Evolutionary conservation across 495 filamentous ascomycete species (phyloP), one percentile per base, ranked within the genome.

Genomic region (Talaromyces liani): DNA sequence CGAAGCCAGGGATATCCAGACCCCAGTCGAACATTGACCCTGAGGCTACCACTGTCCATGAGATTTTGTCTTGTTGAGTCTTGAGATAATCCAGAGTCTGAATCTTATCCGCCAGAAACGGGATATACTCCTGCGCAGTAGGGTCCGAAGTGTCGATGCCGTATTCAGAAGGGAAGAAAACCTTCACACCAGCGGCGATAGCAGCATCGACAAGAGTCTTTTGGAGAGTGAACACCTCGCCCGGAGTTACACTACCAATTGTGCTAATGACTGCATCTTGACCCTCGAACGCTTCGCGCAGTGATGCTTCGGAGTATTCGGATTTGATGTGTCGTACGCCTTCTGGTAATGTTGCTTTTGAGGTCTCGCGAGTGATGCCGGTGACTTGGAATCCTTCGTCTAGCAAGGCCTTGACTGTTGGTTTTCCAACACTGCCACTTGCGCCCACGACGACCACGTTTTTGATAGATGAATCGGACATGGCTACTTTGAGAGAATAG

Each of bases 151-250:
- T 86, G 61, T 91, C 88, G 0, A 88, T 91, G 63, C 88, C 88
- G 67, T 87, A 91, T 68, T 91, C 88, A n/a, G 84, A 88, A 3
- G 88, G 87, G 64, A 88, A 79, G 75, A 91, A 90, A 74, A 84
- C 84, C 63, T 84, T 78, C 22, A 91, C 82, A 53, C 69, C 84
- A 3, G 83, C 87, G 1, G 77, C 74, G 34, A 87, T 65, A 0
- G 84, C 80, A 0, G 87, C 87, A 64, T 89, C 82, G 27, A 89
- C 81, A 45, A 87, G 77, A n/a, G 63, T 74, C 64, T 72, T 80
- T 68, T 82, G 81, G 0, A 69, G 34, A 2, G 60, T 20, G 16
- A 79, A 66, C 3, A 60, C 73, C 1, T 57, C 24, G 3, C 56
- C 56, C 3, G 56, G 56, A 10, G 29, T 58, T n/a, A 36, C 36